Conservation (phyloP, 139 green algal genomes). For the Micractinium sp. region DNA sequence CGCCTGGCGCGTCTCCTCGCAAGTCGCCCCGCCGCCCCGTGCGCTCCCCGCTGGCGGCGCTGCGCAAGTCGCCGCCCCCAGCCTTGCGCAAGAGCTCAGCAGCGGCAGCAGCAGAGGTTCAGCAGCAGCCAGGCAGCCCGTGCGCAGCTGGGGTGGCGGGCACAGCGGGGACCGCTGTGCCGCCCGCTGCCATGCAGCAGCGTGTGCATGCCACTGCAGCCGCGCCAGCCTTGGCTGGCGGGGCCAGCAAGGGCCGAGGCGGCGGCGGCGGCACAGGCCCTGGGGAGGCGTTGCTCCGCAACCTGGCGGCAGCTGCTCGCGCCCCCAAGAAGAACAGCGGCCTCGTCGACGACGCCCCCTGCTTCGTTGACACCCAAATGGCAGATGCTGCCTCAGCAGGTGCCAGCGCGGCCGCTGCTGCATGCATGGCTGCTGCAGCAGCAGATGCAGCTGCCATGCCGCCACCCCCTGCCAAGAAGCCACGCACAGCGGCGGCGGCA, state of each 20-base stretch:
- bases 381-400: slow-evolving; percentile 13
- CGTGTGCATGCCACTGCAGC: background rate
- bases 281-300: background rate
- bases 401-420: background rate
- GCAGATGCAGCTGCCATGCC: slow-evolving; percentile 23
- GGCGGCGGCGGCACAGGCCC: background rate
- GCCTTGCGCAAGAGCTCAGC: background rate
- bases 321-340: slow-evolving; percentile 27
- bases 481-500: background rate
- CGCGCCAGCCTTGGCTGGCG: background rate
- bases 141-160: background rate
- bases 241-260: background rate
- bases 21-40: slow-evolving; percentile 10
- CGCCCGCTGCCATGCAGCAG: background rate
- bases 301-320: background rate
- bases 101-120: background rate
- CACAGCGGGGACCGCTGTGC: background rate
- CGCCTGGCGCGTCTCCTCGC: background rate
- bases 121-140: slow-evolving; percentile 7
- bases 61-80: background rate
- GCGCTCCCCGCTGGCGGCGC: slow-evolving; percentile 14
- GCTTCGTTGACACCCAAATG: slow-evolving; percentile 12
- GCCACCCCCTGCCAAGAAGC: background rate
- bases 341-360: slow-evolving; percentile 23
- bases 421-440: background rate